These are phyloP conservation scores for Tolypocladium amazonense DNA, from an alignment of 2,329 filamentous ascomycete species.

Conservation along the genomic window DNA sequence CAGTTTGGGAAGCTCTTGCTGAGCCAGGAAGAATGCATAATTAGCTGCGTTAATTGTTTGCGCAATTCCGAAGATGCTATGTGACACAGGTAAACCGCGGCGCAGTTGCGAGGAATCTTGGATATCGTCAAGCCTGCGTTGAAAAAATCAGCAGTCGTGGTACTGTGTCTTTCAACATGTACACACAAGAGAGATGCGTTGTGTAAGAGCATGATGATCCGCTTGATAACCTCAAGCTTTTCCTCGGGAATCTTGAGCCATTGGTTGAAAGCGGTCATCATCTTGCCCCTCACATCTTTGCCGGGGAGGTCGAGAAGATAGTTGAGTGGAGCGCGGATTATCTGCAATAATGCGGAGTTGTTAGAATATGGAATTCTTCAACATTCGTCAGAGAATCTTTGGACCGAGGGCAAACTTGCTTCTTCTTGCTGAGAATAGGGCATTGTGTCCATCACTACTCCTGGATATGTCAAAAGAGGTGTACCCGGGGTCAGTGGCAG, in stretches of 20 bases:
- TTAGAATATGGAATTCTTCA: neutral
- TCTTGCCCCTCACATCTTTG: neutral
- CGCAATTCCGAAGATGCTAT: constrained; percentile 36
- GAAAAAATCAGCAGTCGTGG: neutral
- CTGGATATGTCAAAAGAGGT: neutral
- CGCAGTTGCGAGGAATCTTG: constrained; percentile 35
- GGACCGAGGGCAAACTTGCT: neutral
- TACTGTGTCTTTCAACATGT: neutral
- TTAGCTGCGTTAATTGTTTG: constrained; percentile 42
- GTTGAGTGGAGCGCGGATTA: neutral
- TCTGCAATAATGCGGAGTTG: neutral
- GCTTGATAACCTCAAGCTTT: constrained; percentile 58
- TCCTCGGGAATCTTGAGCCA: constrained; percentile 61
- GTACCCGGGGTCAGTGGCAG: too few species aligned
- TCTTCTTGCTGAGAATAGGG: neutral
- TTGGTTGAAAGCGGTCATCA: constrained; percentile 51
- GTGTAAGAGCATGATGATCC: constrained; percentile 37
- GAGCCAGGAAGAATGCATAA: constrained; percentile 29
- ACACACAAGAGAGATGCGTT: neutral
- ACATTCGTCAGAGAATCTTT: neutral
- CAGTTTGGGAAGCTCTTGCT: constrained; percentile 43
- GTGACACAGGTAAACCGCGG: constrained; percentile 34
- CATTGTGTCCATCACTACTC: neutral
- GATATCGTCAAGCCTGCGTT: constrained; percentile 27
- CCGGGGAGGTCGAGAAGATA: neutral